phyloP scores from a whole-genome alignment of 1,139 yeast species.

The Saccharomyces hybrid region DNA sequence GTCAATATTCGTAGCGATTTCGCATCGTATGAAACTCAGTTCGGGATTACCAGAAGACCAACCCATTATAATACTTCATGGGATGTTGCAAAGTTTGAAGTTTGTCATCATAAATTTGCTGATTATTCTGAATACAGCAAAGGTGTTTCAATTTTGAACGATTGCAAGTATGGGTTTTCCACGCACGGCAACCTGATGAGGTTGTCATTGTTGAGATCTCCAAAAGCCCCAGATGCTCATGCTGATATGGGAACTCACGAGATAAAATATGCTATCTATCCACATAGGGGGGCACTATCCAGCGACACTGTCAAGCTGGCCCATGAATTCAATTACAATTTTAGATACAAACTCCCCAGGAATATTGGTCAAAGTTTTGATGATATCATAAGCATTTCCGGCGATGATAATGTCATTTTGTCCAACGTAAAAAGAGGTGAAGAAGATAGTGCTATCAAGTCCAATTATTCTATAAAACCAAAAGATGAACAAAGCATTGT shows the following conservation, averaged over 20 bases:
- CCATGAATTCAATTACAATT: conserved; percentile 67
- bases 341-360: conserved; percentile 37
- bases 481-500: conserved; percentile 46
- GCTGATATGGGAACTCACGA: conserved; percentile 91
- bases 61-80: conserved; percentile 91
- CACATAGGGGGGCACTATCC: conserved; percentile 65
- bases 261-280: conserved; percentile 76
- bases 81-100: conserved; percentile 97
- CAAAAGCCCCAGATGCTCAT: conserved; percentile 87
- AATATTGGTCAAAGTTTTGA: conserved; percentile 63
- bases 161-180: conserved; percentile 84
- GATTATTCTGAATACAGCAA: conserved; percentile 80
- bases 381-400: conserved; percentile 62
- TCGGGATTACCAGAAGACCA: conserved; percentile 83
- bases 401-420: conserved; percentile 54
- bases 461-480: conserved; percentile 27
- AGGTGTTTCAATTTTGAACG: conserved; percentile 83
- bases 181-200: conserved; percentile 87
- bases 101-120: conserved; percentile 88
- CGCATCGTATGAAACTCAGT: conserved; percentile 89
- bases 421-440: conserved; percentile 84
- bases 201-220: conserved; percentile 70
- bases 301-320: conserved; percentile 65
- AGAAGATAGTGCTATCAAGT: conserved; percentile 55
- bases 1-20: conserved; percentile 67